These are phyloP conservation scores for Aspergillus phoenicis DNA, from an alignment of 2,329 filamentous ascomycete species.

Conservation along the genomic window DNA sequence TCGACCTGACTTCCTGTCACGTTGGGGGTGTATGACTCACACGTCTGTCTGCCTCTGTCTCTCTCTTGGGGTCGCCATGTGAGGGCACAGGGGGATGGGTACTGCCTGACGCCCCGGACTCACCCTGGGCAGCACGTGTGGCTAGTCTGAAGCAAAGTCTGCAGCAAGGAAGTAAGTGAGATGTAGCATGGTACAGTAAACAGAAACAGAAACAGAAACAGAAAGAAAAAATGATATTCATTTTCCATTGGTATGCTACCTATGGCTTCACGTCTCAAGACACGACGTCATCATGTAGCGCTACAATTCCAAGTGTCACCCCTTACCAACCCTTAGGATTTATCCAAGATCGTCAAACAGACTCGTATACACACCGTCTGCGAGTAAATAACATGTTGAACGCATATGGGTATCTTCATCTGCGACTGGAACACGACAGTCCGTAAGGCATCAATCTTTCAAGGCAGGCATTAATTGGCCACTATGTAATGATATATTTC, in stretches of 20 bases:
- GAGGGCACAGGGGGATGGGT: conserved; percentile 8
- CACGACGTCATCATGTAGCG: conserved; percentile 8
- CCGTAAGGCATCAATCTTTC: conserved; percentile 2
- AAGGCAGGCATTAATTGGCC: background rate
- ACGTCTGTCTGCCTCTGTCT: background rate
- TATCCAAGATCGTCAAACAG: background rate
- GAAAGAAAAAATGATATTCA: background rate
- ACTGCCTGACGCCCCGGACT: conserved; percentile 11
- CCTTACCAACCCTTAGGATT: background rate
- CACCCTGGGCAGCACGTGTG: background rate
- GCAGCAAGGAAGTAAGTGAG: background rate
- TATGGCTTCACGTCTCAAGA: conserved; percentile 1
- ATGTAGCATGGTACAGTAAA: too few species aligned
- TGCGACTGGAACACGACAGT: conserved; percentile 7
- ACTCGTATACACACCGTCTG: background rate
- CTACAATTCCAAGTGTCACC: background rate
- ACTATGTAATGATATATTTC: background rate
- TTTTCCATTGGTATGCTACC: conserved; percentile 7
- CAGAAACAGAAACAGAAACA: background rate
- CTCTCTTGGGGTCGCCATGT: background rate
- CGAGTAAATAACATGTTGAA: conserved; percentile 9
- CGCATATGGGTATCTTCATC: conserved; percentile 17
- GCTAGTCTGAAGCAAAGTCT: background rate
- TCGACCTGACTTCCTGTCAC: conserved; percentile 2
- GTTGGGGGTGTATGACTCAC: conserved; percentile 11